Conservation (phyloP, 768 basidiomycete genomes). For the Xerocomus brunneocitrinus region DNA sequence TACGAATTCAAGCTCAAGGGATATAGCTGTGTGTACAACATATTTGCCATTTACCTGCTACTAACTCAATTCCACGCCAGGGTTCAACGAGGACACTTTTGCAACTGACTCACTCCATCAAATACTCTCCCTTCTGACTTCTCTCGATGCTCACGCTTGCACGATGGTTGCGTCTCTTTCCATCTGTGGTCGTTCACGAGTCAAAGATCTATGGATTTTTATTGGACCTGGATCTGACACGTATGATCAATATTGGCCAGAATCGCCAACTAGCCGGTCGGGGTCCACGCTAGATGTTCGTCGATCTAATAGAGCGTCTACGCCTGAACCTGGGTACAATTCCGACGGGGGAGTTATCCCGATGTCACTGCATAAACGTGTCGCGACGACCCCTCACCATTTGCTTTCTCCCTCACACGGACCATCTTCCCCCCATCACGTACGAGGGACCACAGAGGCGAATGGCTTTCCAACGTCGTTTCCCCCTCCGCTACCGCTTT, state of each 20-base stretch:
- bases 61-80: conserved; percentile 35
- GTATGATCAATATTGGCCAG: conserved; percentile 31
- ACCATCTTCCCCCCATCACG: conserved; percentile 26
- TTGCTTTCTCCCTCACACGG: conserved; percentile 11
- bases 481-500: conserved; percentile 14
- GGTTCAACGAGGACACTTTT: conserved; percentile 77
- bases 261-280: conserved; percentile 33
- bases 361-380: conserved; percentile 29
- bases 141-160: conserved; percentile 66
- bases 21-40: conserved; percentile 58
- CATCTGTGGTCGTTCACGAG: conserved; percentile 64
- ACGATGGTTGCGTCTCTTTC: conserved; percentile 65
- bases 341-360: conserved; percentile 22
- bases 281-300: conserved; percentile 35
- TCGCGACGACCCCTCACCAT: conserved; percentile 30
- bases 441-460: conserved; percentile 33
- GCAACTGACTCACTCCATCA: conserved; percentile 68
- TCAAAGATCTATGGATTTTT: conserved; percentile 78
- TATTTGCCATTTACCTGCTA: conserved; percentile 11
- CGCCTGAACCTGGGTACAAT: conserved; percentile 26
- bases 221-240: conserved; percentile 45
- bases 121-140: conserved; percentile 60
- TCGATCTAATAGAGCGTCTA: conserved; percentile 31
- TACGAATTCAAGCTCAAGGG: conserved; percentile 82
- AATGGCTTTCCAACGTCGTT: conserved; percentile 19